Percentiles rank a stretch among this genome's conserved stretches.
These are phyloP conservation scores for Dimocarpus longan DNA, from an alignment of 345 rosid genomes.

Conservation along the genomic window DNA sequence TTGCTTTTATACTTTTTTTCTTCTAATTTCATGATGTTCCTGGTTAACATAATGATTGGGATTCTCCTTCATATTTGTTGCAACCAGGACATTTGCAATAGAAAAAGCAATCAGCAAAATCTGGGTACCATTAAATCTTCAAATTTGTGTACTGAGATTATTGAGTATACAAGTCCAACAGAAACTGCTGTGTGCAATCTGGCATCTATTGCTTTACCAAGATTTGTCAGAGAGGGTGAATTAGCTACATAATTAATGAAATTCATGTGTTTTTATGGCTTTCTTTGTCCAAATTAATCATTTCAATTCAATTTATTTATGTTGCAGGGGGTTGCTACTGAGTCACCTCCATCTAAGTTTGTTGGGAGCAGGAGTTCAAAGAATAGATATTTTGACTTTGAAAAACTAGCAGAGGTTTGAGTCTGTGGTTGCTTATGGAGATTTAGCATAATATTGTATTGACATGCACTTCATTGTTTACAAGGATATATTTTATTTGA, in stretches of 20 bases:
- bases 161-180: constrained; percentile 87
- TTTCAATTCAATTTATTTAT: neutral
- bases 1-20: neutral
- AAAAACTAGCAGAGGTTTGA: constrained; percentile 85
- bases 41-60: neutral
- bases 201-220: constrained; percentile 89
- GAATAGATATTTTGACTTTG: constrained; percentile 83
- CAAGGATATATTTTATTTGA: neutral
- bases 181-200: constrained; percentile 97
- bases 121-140: constrained; percentile 93
- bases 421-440: constrained; percentile 2
- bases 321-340: constrained; percentile 58
- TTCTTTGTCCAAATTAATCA: constrained; percentile 1
- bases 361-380: constrained; percentile 80
- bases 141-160: constrained; percentile 87
- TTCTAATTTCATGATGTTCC: neutral
- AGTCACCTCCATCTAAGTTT: constrained; percentile 75
- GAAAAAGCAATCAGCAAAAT: constrained; percentile 93
- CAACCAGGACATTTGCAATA: constrained; percentile 80
- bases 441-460: constrained; percentile 1
- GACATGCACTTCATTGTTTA: neutral
- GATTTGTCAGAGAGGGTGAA: constrained; percentile 81
- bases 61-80: constrained; percentile 10
- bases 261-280: constrained; percentile 2
- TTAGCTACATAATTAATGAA: neutral